Base-by-base conservation (phyloP, 345 rosid genomes). In the Erysimum cheiranthoides region DNA sequence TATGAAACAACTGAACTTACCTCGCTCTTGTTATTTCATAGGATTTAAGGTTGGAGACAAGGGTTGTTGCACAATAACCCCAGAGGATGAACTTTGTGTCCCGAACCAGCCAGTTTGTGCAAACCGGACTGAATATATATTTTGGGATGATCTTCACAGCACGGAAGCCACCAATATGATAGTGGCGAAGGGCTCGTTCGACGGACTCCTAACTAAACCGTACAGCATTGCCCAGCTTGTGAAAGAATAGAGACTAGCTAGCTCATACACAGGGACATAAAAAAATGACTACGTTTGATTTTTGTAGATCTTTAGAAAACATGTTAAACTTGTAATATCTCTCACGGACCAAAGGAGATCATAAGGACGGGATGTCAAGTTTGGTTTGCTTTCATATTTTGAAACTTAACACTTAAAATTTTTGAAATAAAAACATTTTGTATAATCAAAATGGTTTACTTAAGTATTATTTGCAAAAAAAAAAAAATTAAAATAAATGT, bases 91-190 rank as follows among this genome's bases (percentile, higher is more conserved):
- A 45, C 81, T 76, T 57, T 85, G 90, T 50, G 10, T 52, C 14
- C 70, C 83, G 3, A 27, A 67, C 27, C 2, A 66, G 7, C 66
- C 58, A 8, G 81, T 85, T 40, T 83, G 93, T 73, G 21, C 25
- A 43, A 61, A 71, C 53, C 73, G 89, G 59, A 64, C 13, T 10
- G 25, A 14, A 16, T 80, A 78, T 57, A 35, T 68, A 1, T 85
- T 75, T 46, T 86, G 85, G 85, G 92, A 86, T 18, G 83, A 76
- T 50, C 34, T 73, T 39, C 92, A 85, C 79, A 82, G 85, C 8
- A 45, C 91, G 0, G 87, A 86, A 51, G 73, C 64, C 11, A 73
- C 69, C 10, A 85, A 79, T 58, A 16, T 10, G n/a, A 5, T 64
- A 51, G 40, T 45, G 2, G 91, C 83, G 8, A 70, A 66, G 40